phyloP scores from a whole-genome alignment of 2,329 filamentous ascomycete species.

The Ascocoryne sarcoides region DNA sequence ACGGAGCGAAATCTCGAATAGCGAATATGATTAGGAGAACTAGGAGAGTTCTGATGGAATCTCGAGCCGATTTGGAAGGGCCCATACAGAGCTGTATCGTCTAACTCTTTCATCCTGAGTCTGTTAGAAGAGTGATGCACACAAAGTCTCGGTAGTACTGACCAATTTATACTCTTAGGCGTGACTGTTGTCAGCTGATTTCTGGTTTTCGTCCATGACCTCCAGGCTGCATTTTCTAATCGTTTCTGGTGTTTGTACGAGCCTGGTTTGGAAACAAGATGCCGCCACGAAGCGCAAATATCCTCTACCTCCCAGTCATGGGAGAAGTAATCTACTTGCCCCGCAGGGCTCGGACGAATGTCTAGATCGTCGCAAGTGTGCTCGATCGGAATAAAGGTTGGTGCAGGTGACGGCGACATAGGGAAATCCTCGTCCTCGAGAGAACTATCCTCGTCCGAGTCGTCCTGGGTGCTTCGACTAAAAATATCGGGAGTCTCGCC shows the following conservation, averaged over 20 bases:
- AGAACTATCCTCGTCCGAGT: slow-evolving; percentile 35
- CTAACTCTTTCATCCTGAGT: slow-evolving; percentile 10
- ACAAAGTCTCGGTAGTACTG: slow-evolving; percentile 28
- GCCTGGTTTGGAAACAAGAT: slow-evolving; percentile 71
- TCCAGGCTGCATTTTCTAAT: slow-evolving; percentile 93
- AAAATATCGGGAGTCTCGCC: slow-evolving; percentile 27
- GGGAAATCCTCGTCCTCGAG: slow-evolving; percentile 42
- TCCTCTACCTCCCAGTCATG: slow-evolving; percentile 96
- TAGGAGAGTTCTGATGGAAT: background rate
- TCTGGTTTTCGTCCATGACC: slow-evolving; percentile 92
- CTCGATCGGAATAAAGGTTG: slow-evolving; percentile 30
- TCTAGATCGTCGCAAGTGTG: slow-evolving; percentile 42
- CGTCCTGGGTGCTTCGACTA: slow-evolving; percentile 45
- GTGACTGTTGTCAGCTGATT: slow-evolving; percentile 80
- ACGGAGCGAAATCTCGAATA: background rate
- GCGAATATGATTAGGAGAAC: background rate
- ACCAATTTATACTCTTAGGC: slow-evolving; percentile 92
- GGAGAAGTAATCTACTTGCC: slow-evolving; percentile 90
- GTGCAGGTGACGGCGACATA: slow-evolving; percentile 45
- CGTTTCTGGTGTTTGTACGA: slow-evolving; percentile 74
- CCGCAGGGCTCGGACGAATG: slow-evolving; percentile 52
- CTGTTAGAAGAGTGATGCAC: background rate
- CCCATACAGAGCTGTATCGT: slow-evolving; percentile 15
- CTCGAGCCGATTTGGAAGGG: slow-evolving; percentile 6
- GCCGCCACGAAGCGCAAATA: slow-evolving; percentile 95